Evolutionary conservation across 2,329 filamentous ascomycete genomes (phyloP).

Genomic region (Aspergillus sp.): DNA sequence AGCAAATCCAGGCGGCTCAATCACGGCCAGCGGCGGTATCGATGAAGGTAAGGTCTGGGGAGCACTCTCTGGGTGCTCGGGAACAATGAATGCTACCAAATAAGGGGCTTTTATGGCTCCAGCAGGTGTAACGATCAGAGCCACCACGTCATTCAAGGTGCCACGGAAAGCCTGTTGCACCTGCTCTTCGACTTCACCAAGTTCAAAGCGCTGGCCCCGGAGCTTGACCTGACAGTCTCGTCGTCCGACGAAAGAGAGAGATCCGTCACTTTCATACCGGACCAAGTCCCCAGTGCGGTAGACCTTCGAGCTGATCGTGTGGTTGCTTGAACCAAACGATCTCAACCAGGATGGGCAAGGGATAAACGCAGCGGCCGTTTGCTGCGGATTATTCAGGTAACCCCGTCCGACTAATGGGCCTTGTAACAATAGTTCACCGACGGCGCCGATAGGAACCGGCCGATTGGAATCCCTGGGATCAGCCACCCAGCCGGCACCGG

Average conservation of each 20-base stretch:
- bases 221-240: not conserved
- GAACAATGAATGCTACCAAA: not conserved
- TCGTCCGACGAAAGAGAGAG: not conserved
- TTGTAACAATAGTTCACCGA: constrained; percentile 27
- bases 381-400: constrained; percentile 51
- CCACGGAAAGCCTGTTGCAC: not conserved
- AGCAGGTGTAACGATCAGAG: not conserved
- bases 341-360: not conserved
- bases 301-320: not conserved
- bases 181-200: not conserved
- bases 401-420: constrained; percentile 55
- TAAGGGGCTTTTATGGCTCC: not conserved
- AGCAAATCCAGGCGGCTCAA: no score
- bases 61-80: not conserved
- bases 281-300: not conserved
- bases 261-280: not conserved
- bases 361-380: not conserved
- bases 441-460: constrained; percentile 51
- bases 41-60: not conserved
- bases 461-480: constrained; percentile 42
- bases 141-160: not conserved
- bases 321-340: not conserved
- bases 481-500: not conserved
- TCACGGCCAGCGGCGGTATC: not conserved
- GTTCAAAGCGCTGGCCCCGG: not conserved